Conservation (phyloP, 2,329 filamentous ascomycete genomes). For the Arachnomyces sp. region DNA sequence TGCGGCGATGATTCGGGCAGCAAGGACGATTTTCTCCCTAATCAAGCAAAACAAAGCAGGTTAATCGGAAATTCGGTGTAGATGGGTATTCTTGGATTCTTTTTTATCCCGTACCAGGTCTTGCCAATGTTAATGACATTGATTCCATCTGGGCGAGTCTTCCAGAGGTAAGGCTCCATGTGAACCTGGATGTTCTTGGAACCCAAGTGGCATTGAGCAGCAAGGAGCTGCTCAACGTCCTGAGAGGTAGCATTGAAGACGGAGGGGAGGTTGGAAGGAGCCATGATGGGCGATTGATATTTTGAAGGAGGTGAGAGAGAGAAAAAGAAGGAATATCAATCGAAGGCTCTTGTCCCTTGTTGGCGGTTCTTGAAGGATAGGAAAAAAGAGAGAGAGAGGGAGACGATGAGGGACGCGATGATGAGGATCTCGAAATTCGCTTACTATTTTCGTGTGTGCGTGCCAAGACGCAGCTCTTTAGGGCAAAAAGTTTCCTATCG, state of each 20-base stretch:
- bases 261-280: constrained; percentile 85
- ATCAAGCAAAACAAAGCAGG: no score
- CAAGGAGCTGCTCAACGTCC: constrained; percentile 99
- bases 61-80: no score
- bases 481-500: no score
- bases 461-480: no score
- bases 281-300: constrained; percentile 69
- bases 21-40: constrained; percentile 99
- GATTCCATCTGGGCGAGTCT: constrained; percentile 96
- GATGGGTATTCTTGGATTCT: no score
- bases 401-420: constrained; percentile 2
- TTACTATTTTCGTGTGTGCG: no score
- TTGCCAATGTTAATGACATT: constrained; percentile 99
- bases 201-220: constrained; percentile 92
- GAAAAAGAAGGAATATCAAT: constrained; percentile 33
- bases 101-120: constrained; percentile 79
- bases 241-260: constrained; percentile 94
- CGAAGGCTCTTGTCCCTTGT: constrained; percentile 41
- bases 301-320: constrained; percentile 24
- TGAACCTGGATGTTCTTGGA: constrained; percentile 99
- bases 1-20: constrained; percentile 96
- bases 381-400: constrained; percentile 12
- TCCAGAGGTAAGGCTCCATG: constrained; percentile 99
- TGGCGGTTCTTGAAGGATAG: constrained; percentile 26
- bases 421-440: not conserved